Evolutionary conservation across 352 stramenopile species (phyloP), one percentile per base, ranked within the genome.

Genomic region (Globisporangium uncinulatum): DNA sequence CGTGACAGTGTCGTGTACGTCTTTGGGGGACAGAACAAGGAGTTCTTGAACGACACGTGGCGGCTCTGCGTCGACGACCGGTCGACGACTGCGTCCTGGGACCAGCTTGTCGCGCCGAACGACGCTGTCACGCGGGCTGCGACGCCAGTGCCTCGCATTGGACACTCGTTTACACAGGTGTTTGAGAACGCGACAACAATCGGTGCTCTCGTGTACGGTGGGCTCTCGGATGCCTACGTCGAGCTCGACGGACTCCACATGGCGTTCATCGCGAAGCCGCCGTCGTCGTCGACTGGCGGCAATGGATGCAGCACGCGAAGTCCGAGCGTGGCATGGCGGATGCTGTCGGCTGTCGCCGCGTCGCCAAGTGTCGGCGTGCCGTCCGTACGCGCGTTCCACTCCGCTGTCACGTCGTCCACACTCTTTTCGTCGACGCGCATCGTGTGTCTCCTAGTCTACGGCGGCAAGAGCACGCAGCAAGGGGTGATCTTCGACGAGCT

Each of bases 401-500:
- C 56, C 4, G 65, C 70, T 5, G 67, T 73, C 44, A 67, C 74
- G n/a, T 60, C 71, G 9, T 79, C 71, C 0, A 70, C 57, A 32
- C 60, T 76, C 21, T 79, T 74, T 32, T 61, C 59, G 0, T 29
- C 65, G 0, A 49, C 63, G 15, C 63, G 65, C 20, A 66, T 62
- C 37, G 61, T 58, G 15, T 89, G 81, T 53, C 21, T 89, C 39
- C 24, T 91, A 11, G 50, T 91, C 15, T 83, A 77, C 14, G 81
- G 81, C 8, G 81, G 81, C 8, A 80, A 80, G n/a, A 83, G 54
- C 54, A 53, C 63, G 36, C 48, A 64, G 41, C 65, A 70, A 19
- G 74, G 66, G 17, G 48, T 63, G n/a, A 83, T 91, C 61, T 86
- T 86, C 46, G 67, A 75, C 47, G 76, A 91, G n/a, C 59, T 91